Base-by-base conservation (phyloP, 73 alveolate genomes). In the Durusdinium trenchii region DNA sequence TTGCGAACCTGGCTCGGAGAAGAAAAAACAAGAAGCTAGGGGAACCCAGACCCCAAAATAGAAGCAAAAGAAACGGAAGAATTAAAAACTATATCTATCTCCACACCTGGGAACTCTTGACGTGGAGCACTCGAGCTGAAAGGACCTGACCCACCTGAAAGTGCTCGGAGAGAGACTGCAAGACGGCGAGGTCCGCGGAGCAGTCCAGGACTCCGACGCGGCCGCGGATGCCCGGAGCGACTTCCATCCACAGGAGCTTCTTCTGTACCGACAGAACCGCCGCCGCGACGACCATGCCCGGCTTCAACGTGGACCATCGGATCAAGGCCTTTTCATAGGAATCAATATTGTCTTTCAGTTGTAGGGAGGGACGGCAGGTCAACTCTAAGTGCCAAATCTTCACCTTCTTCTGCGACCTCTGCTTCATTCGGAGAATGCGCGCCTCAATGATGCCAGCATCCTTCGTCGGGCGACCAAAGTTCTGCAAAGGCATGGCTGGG, bases 321-420 rank as follows among this genome's bases (percentile, higher is more conserved):
- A 73, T 92, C 54, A 75, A 26, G 35, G 91, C 91, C 0, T 61
- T 36, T n/a, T 51, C 92, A 6, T 93, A 75, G 46, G 83, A 46
- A 42, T 93, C 98, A 42, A 57, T 52, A 20, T 51, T 87, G 2
- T 26, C 5, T 0, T 12, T 35, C 16, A 32, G 48, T 92, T 52
- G 51, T 67, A 93, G 28, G 12, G 91, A 73, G 30, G 98, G 98
- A 62, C 98, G 98, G 71, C 83, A 51, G 23, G 98, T 93, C 93
- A 93, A 46, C 92, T 73, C 98, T 92, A 93, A 30, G 40, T 75
- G 93, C 47, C 43, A 93, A 1, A 76, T 46, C 64, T 93, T 75
- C 35, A 52, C 81, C 82, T 54, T 48, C 35, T 42, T 57, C 52
- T 62, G 42, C 10, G 61, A 6, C 48, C 92, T 61, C 48, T 62